Percentiles rank a stretch among this genome's conserved stretches.
phyloP scores from a whole-genome alignment of 768 basidiomycete species.

The Gloeostereum incarnatum region DNA sequence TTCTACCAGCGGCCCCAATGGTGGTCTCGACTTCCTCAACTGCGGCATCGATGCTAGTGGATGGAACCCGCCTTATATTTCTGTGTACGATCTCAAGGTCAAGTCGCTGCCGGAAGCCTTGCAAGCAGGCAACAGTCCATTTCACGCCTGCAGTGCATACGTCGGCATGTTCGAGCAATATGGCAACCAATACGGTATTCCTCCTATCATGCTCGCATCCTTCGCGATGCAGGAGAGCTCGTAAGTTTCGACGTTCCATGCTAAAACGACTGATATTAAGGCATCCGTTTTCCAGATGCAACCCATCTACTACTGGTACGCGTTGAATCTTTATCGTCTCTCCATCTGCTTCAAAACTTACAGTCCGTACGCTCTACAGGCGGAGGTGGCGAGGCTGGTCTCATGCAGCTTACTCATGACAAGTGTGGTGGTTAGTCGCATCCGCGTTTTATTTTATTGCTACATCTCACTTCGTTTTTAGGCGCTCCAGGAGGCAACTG shows the following conservation, averaged over 20 bases:
- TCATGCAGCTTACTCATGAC: constrained; percentile 79
- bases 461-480: not conserved
- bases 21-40: constrained; percentile 67
- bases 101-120: constrained; percentile 39
- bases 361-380: too few species aligned
- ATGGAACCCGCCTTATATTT: constrained; percentile 66
- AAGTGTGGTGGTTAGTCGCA: constrained; percentile 56
- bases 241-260: not conserved
- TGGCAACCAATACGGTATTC: constrained; percentile 39
- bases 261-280: not conserved
- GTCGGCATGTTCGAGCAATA: constrained; percentile 51
- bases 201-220: constrained; percentile 71
- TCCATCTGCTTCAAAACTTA: too few species aligned
- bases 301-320: constrained; percentile 47
- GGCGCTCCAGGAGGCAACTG: constrained; percentile 30
- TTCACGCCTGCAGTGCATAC: constrained; percentile 45
- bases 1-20: constrained; percentile 52
- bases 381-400: constrained; percentile 73
- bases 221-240: constrained; percentile 83
- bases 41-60: constrained; percentile 58
- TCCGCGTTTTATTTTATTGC: constrained; percentile 30
- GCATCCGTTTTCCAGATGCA: constrained; percentile 49
- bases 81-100: constrained; percentile 38
- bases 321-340: too few species aligned
- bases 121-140: constrained; percentile 39